Percentiles rank a stretch among this genome's conserved stretches.
Evolutionary conservation across 2,329 filamentous ascomycete species (phyloP).

Genomic region (Hymenoscyphus repandus): DNA sequence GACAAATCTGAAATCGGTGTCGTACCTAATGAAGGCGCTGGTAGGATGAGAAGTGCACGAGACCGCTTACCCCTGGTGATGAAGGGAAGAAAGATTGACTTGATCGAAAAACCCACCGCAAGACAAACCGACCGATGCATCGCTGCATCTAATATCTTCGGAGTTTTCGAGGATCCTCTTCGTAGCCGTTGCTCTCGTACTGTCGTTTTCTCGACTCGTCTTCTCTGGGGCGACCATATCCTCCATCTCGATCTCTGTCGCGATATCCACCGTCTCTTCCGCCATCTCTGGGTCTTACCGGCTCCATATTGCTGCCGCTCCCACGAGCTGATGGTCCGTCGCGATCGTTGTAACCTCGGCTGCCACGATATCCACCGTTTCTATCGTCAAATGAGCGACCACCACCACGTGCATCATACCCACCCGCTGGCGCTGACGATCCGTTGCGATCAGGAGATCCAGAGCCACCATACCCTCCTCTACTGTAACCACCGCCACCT

Average conservation of each 20-base stretch:
- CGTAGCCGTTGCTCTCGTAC: conserved; percentile 63
- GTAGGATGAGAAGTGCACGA: conserved; percentile 23
- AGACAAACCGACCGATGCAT: conserved; percentile 29
- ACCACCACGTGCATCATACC: conserved; percentile 47
- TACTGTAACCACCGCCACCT: conserved; percentile 35
- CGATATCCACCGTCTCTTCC: conserved; percentile 44
- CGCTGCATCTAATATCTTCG: conserved; percentile 53
- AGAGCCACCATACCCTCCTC: conserved; percentile 28
- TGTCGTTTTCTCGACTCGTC: conserved; percentile 48
- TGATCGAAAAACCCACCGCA: conserved; percentile 45
- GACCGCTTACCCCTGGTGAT: conserved; percentile 35
- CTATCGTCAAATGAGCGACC: conserved; percentile 59
- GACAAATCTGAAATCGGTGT: not conserved
- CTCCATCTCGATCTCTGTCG: conserved; percentile 40
- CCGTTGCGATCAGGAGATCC: conserved; percentile 32
- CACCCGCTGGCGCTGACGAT: conserved; percentile 35
- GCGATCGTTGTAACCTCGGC: conserved; percentile 36
- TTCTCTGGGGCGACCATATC: conserved; percentile 51
- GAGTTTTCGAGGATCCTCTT: conserved; percentile 69
- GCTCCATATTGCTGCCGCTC: conserved; percentile 75
- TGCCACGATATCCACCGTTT: conserved; percentile 40
- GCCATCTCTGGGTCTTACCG: conserved; percentile 63
- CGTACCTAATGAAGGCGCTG: conserved; percentile 8
- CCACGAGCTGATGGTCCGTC: conserved; percentile 29
- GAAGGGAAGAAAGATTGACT: conserved; percentile 34